Evolutionary conservation across 495 filamentous ascomycete genomes (phyloP).

Genomic region (Penicillium pulvis): DNA sequence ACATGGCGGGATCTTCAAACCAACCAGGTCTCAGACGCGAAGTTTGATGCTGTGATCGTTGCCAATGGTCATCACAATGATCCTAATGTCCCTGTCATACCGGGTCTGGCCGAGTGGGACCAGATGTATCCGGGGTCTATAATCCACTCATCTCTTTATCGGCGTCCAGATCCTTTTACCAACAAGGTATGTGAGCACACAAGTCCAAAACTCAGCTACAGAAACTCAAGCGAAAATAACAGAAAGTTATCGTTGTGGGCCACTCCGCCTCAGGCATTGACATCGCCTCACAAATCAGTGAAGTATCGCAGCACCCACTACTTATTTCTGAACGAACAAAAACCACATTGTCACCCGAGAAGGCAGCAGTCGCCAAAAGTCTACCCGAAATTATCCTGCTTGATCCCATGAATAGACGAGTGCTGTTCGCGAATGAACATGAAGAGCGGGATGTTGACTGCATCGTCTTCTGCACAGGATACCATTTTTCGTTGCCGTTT

Average conservation of each 20-base stretch:
- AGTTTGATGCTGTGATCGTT: conserved; percentile 15
- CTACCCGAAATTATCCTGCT: conserved; percentile 11
- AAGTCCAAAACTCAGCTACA: too few species aligned
- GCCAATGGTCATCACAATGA: conserved; percentile 18
- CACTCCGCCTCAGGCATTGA: conserved; percentile 17
- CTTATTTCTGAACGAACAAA: conserved; percentile 15
- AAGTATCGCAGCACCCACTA: conserved; percentile 12
- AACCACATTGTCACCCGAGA: conserved; percentile 4
- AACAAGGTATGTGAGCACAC: conserved; percentile 8
- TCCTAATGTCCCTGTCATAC: conserved; percentile 11
- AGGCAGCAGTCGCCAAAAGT: conserved; percentile 4
- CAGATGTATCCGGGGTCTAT: conserved; percentile 8
- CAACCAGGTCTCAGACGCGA: not conserved
- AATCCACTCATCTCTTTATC: conserved; percentile 12
- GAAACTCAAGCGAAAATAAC: not conserved
- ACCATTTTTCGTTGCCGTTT: conserved; percentile 15
- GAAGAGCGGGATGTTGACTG: conserved; percentile 12
- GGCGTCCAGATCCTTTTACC: conserved; percentile 8
- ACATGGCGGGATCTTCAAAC: conserved; percentile 12
- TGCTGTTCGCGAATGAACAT: conserved; percentile 7
- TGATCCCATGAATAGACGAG: conserved; percentile 1
- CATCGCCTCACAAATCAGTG: conserved; percentile 12
- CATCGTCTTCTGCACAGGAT: conserved; percentile 17
- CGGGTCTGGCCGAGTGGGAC: conserved; percentile 12
- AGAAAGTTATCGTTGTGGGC: conserved; percentile 19